Conservation (phyloP, 2,329 filamentous ascomycete genomes). For the Grosmannia serpens region DNA sequence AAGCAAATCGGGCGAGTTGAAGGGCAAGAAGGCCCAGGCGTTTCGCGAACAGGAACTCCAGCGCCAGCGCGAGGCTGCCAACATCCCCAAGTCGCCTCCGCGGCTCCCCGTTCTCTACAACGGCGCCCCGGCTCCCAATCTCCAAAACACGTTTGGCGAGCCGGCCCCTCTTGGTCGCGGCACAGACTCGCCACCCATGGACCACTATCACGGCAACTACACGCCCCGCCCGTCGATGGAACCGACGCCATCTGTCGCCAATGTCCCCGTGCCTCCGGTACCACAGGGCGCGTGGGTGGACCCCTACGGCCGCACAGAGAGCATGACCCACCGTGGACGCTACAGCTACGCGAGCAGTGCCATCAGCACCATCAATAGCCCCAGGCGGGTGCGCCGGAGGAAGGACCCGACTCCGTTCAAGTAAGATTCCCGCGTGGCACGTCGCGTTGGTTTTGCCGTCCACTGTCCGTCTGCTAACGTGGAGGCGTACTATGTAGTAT, state of each 20-base stretch:
- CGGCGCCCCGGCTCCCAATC: slow-evolving; percentile 31
- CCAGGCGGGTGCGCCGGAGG: slow-evolving; percentile 79
- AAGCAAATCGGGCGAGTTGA: slow-evolving; percentile 55
- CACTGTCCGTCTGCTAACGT: slow-evolving; percentile 8
- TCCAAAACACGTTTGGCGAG: slow-evolving; percentile 36
- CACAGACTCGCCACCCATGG: neutral
- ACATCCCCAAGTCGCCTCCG: slow-evolving; percentile 33
- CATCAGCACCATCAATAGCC: slow-evolving; percentile 84
- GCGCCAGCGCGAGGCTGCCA: slow-evolving; percentile 34
- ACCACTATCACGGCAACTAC: slow-evolving; percentile 12
- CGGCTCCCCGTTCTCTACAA: slow-evolving; percentile 42
- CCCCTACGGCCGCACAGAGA: slow-evolving; percentile 74
- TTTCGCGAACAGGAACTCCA: slow-evolving; percentile 37
- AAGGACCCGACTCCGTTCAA: slow-evolving; percentile 98
- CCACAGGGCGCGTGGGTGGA: slow-evolving; percentile 54
- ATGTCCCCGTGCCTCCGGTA: slow-evolving; percentile 43
- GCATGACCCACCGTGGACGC: slow-evolving; percentile 91
- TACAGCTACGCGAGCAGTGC: slow-evolving; percentile 94
- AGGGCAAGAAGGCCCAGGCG: slow-evolving; percentile 50
- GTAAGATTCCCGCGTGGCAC: slow-evolving; percentile 45
- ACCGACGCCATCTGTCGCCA: slow-evolving; percentile 29
- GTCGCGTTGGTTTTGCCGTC: neutral
- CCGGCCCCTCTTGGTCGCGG: slow-evolving; percentile 35
- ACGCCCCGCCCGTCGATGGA: slow-evolving; percentile 42
- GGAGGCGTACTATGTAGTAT: slow-evolving; percentile 63